Base-by-base conservation (phyloP, 192 early-diverging fungal genomes). In the Geosiphon pyriformis region DNA sequence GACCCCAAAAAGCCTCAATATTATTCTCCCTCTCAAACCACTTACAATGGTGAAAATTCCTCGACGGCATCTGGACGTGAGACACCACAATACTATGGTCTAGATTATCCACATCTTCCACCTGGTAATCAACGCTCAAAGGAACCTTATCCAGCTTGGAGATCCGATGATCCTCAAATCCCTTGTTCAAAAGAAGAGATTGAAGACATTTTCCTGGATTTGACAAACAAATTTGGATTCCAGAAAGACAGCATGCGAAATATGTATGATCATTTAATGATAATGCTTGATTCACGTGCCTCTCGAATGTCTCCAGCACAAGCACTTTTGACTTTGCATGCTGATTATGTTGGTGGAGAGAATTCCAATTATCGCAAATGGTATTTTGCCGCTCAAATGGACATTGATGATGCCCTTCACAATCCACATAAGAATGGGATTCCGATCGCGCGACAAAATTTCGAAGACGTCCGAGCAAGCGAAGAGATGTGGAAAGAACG, bases 361-460 rank as follows among this genome's bases (percentile, higher is more conserved):
- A 76, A 88, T 57, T 84, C 88, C 61, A 92, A 92, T 78, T 92
- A 90, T 71, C 81, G 88, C 23, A 87, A 85, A 59, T 92, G 90
- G 90, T 92, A 86, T 74, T 90, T 92, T 76, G 87, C 87, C 29
- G 81, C 88, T 8, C 83, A 86, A 65, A 72, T 88, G 25, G 84
- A 88, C 62, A 70, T 82, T 59, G 76, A 84, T 52, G 82, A 81
- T 58, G 77, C 74, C 3, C 67, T 71, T 57, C 70, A 74, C 3
- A 70, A 68, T 55, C 63, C 69, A 1, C 69, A 70, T 27, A 71
- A 57, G 64, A n/a, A 72, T 42, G 61, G 64, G 25, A 60, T 62
- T 53, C 68, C 68, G 27, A 72, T 72, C 67, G 67, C 74, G 17
- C 67, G 69, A 1, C 70, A 75, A 52, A 71, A 72, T 26, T 31